Evolutionary conservation across 306 rosid species (phyloP).

Genomic region (Sicyos edulis): DNA sequence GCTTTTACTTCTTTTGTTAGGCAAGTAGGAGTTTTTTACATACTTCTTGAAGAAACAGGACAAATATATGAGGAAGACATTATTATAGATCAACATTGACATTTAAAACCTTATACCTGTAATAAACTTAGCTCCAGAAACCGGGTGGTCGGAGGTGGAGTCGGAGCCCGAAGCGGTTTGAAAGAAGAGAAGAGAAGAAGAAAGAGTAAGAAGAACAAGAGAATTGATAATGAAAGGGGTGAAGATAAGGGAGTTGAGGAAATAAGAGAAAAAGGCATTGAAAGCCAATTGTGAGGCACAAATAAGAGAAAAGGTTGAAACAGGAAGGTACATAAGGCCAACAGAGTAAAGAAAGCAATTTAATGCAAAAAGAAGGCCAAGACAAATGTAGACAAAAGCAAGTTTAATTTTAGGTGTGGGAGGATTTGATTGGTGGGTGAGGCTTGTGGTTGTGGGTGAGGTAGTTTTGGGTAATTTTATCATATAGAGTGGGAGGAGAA

Average conservation of each 20-base stretch:
- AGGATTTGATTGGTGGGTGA: conserved; percentile 3
- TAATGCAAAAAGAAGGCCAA: conserved; percentile 34
- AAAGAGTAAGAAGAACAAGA: conserved; percentile 45
- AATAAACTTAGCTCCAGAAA: conserved; percentile 24
- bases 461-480: conserved; percentile 1
- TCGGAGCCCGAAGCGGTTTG: conserved; percentile 21
- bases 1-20: too few species aligned
- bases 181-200: conserved; percentile 40
- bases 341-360: conserved; percentile 31
- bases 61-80: too few species aligned
- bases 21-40: too few species aligned
- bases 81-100: too few species aligned
- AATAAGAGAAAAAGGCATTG: conserved; percentile 53
- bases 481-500: conserved; percentile 34
- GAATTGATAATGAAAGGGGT: conserved; percentile 45
- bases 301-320: conserved; percentile 44
- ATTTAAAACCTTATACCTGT: conserved; percentile 8
- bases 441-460: not conserved
- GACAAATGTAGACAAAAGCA: conserved; percentile 24
- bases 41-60: too few species aligned
- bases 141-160: not conserved
- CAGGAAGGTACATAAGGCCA: conserved; percentile 46
- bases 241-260: conserved; percentile 45
- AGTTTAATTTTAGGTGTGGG: conserved; percentile 12
- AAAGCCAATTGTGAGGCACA: conserved; percentile 47